These are phyloP conservation scores for Ceratorhiza oryzae-sativae DNA, from an alignment of 1,284 basidiomycete genomes.

Conservation along the genomic window DNA sequence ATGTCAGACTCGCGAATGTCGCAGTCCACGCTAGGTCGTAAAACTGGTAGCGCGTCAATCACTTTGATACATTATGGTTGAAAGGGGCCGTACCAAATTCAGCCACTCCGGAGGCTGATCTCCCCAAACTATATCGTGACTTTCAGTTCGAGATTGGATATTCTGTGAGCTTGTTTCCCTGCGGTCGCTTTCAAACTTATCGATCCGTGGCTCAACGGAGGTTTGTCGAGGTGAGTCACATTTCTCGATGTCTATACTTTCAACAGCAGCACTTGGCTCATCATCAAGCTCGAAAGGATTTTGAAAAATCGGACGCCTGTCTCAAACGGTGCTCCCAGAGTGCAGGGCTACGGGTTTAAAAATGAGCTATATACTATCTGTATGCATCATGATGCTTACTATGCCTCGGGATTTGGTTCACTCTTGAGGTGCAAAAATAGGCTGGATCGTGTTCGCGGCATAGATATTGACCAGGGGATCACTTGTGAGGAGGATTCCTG, in stretches of 20 bases:
- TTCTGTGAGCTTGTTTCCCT: not conserved
- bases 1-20: slow-evolving; percentile 26
- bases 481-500: not conserved
- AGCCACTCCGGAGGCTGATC: slow-evolving; percentile 31
- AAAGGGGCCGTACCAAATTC: slow-evolving; percentile 8
- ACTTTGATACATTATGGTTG: no score
- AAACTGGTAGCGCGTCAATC: slow-evolving; percentile 2
- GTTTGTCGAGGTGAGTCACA: not conserved
- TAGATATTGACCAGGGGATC: not conserved
- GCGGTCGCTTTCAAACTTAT: not conserved
- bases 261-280: not conserved
- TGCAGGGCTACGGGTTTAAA: not conserved
- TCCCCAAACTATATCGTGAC: slow-evolving; percentile 24
- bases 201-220: not conserved
- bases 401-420: slow-evolving; percentile 10
- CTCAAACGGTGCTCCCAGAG: slow-evolving; percentile 32
- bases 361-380: not conserved
- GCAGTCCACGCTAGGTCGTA: slow-evolving; percentile 37
- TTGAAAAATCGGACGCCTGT: slow-evolving; percentile 20
- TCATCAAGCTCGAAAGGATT: slow-evolving; percentile 26
- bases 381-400: not conserved
- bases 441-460: slow-evolving; percentile 1
- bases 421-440: slow-evolving; percentile 4
- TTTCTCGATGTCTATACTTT: not conserved
- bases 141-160: not conserved